Percentiles rank a stretch among this genome's conserved stretches.
These are phyloP conservation scores for Penicillium coprophilum DNA, from an alignment of 495 filamentous ascomycete species.

Conservation along the genomic window DNA sequence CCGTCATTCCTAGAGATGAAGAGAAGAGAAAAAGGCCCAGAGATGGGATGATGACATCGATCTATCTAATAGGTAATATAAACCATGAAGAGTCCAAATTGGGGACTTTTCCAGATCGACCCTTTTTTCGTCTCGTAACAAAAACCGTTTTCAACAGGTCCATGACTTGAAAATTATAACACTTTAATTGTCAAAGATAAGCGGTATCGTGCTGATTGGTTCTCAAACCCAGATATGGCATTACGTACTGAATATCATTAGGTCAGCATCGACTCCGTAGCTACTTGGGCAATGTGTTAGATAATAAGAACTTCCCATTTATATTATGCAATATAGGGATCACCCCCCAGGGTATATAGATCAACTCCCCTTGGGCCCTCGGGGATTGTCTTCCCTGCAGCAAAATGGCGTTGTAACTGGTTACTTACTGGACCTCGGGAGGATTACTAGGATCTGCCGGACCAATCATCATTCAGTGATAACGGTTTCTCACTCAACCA, in stretches of 20 bases:
- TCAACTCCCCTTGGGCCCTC: background rate
- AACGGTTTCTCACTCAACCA: conserved; percentile 15
- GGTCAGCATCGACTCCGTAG: too few relatives aligned
- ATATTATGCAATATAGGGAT: too few relatives aligned
- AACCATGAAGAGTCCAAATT: background rate
- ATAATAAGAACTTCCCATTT: conserved; percentile 9
- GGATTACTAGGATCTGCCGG: background rate
- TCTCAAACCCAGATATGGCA: conserved; percentile 14
- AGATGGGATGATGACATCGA: conserved; percentile 22
- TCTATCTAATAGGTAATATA: conserved; percentile 7
- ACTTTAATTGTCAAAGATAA: conserved; percentile 35
- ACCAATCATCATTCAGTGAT: conserved; percentile 23
- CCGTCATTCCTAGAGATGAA: conserved; percentile 32
- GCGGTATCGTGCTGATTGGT: conserved; percentile 20
- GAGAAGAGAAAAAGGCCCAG: background rate
- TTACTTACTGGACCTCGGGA: too few relatives aligned
- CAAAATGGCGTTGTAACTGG: background rate
- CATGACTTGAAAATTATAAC: conserved; percentile 15
- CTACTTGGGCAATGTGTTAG: too few relatives aligned
- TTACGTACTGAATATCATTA: conserved; percentile 29
- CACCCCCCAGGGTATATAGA: too few relatives aligned
- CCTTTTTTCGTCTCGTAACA: conserved; percentile 33
- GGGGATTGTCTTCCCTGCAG: conserved; percentile 1
- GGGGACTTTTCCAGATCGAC: conserved; percentile 14
- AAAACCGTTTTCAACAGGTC: conserved; percentile 12